Percentiles rank a stretch among this genome's conserved stretches.
phyloP scores from a whole-genome alignment of 139 green algal genomes.

The Chlamydomonas applanata region DNA sequence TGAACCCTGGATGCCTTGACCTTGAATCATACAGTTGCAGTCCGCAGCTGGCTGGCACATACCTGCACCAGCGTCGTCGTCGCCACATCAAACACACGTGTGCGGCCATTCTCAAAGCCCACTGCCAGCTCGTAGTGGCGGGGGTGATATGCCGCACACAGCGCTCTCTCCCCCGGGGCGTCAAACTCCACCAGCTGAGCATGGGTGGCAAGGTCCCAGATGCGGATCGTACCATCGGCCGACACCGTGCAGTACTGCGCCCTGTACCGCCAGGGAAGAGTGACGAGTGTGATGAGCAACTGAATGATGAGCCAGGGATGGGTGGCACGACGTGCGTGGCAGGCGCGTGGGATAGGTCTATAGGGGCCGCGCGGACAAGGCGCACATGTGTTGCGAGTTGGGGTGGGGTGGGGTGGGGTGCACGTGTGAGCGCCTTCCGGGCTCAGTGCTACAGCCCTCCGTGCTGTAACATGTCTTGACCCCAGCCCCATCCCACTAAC shows the following conservation, averaged over 20 bases:
- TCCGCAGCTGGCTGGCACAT: background rate
- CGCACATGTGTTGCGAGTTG: too few relatives aligned
- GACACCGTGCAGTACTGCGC: conserved; percentile 57
- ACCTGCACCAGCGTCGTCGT: conserved; percentile 64
- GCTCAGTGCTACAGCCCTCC: too few relatives aligned
- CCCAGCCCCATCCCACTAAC: too few relatives aligned
- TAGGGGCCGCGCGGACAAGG: too few relatives aligned
- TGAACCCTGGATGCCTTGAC: too few relatives aligned
- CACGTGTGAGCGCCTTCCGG: too few relatives aligned
- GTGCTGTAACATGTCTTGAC: too few relatives aligned
- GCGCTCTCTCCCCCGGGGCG: conserved; percentile 35
- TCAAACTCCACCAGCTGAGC: conserved; percentile 71
- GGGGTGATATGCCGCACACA: conserved; percentile 59
- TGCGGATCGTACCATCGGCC: conserved; percentile 62
- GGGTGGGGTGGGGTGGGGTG: too few relatives aligned
- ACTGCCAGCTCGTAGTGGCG: conserved; percentile 54
- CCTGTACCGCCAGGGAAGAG: conserved; percentile 14
- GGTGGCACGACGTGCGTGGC: too few relatives aligned
- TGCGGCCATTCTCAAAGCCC: conserved; percentile 57
- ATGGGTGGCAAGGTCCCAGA: conserved; percentile 53
- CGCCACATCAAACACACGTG: conserved; percentile 72
- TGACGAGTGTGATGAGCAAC: too few relatives aligned
- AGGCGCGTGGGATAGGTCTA: too few relatives aligned
- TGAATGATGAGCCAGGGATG: too few relatives aligned
- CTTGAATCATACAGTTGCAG: background rate